Base-by-base conservation (phyloP, 148 eudicot genomes). In the Vaccinium corymbosum region DNA sequence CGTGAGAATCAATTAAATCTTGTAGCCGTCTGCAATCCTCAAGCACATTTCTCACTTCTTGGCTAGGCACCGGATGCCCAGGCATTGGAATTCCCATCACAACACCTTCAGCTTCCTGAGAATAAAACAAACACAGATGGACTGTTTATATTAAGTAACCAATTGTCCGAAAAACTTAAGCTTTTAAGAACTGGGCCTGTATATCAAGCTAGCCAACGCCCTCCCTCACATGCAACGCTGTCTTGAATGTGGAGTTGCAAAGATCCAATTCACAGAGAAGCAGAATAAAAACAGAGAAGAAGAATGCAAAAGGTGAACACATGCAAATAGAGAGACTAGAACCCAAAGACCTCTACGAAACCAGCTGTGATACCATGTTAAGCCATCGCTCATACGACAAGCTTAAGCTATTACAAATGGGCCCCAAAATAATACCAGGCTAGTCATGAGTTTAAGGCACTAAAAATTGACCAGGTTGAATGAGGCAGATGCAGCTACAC, bases 71-170 rank as follows among this genome's bases (percentile, higher is more conserved):
- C 0, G 98, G 97, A 84, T 96, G 99, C 75, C 99, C 98, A 74
- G 99, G 99, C 99, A 96, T 96, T 25, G 99, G 97, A 75, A 96
- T 96, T 62, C 94, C 91, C 97, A 93, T 93, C 46, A 96, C 94
- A 84, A 94, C 86, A 29, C 95, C 94, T 87, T 92, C 93, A n/a
- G 95, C 95, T 87, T 96, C 98, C 99, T 96, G 86, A 68, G 9
- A 85, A 55, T 55, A 75, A 80, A 83, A 29, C 66, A 25, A 83
- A 22, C 6, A 77, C 49, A 66, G 74, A 48, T 10, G 32, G 38
- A 29, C 29, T 15, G 42, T 25, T 66, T 11, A 66, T 25, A 15
- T 25, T 11, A 25, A 66, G 32, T 66, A 1, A 4, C 35, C 35
- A 4, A 66, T 66, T 66, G 15, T 66, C 72, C 6, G 6, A 66